Conservation (phyloP, 2,329 filamentous ascomycete species). For the Tolypocladium ovalisporum region DNA sequence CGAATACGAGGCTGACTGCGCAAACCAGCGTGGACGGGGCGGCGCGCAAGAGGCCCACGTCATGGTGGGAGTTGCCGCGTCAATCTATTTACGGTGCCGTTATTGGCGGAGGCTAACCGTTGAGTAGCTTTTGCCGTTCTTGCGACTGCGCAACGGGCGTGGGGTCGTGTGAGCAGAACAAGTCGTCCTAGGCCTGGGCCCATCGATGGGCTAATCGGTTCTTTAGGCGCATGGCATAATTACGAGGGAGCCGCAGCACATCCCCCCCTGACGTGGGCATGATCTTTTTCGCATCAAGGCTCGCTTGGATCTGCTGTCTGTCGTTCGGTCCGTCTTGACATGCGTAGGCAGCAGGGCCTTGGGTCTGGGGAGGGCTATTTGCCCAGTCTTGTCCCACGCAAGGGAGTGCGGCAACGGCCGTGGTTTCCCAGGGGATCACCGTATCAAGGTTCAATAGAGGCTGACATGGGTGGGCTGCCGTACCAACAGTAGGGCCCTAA, state of each 20-base stretch:
- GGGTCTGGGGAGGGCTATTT: too few species aligned
- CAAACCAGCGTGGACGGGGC: neutral
- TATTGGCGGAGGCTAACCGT: neutral
- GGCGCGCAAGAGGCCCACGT: neutral
- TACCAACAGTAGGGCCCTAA: neutral
- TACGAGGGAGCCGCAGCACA: neutral
- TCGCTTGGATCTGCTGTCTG: neutral
- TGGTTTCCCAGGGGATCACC: neutral
- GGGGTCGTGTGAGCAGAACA: neutral
- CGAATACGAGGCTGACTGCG: neutral
- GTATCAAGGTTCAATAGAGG: neutral
- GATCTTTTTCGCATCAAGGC: neutral
- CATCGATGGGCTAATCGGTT: neutral
- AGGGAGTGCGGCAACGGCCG: neutral
- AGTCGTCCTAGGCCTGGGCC: neutral
- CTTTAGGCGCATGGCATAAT: neutral
- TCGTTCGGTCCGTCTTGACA: neutral
- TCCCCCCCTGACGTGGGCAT: neutral
- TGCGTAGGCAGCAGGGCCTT: neutral
- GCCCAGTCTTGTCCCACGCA: neutral
- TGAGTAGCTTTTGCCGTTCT: neutral
- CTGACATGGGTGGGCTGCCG: neutral
- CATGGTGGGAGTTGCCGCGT: neutral
- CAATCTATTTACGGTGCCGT: neutral
- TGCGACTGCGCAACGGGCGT: neutral